Base-by-base conservation (phyloP, 2,329 filamentous ascomycete genomes). In the Aspergillus novofumigatus region DNA sequence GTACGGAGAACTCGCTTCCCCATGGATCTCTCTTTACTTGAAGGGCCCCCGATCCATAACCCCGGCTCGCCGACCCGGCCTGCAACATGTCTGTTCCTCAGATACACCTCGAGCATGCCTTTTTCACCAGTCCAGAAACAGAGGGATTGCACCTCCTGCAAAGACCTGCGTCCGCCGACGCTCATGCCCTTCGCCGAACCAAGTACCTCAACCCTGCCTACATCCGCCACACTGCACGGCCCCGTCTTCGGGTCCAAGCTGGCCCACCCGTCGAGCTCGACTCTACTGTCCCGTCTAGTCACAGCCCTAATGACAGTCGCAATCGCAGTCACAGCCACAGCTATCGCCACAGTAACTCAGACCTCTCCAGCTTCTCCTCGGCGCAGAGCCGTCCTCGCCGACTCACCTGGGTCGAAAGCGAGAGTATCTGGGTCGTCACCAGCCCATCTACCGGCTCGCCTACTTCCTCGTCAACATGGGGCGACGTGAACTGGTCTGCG, bases 1-100 rank as follows among this genome's bases (percentile, higher is more conserved):
- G 4, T 6, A 23, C 21, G 44, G 21, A 47, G 4, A 11, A 23
- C 21, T 23, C 42, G n/a, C 42, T 45, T 17, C 42, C 42, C 20
- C 42, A 66, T 65, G 67, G 72, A 74, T 54, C 66, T 74, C 23
- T 74, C 72, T 9, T 72, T 69, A 9, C 63, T 74, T 2, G 72
- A 72, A 62, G 72, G 72, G 3, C 69, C 69, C 47, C 71, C 70
- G 2, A 63, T 73, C 25, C 35, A 58, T 10, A 62, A 70, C 49
- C 44, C 8, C 62, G 61, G 50, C 64, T 65, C 49, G 54, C 58
- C 25, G 32, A 38, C 28, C 5, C 49, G 26, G 28, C 48, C 8
- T 32, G 52, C 14, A 51, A 26, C 41, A 50, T 47, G 23, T 49
- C 28, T 17, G 45, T 58, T 10, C 60, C 60, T 41, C 56, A 54